Conservation (phyloP, 192 early-diverging fungal genomes). For the Coemansia sp. region DNA sequence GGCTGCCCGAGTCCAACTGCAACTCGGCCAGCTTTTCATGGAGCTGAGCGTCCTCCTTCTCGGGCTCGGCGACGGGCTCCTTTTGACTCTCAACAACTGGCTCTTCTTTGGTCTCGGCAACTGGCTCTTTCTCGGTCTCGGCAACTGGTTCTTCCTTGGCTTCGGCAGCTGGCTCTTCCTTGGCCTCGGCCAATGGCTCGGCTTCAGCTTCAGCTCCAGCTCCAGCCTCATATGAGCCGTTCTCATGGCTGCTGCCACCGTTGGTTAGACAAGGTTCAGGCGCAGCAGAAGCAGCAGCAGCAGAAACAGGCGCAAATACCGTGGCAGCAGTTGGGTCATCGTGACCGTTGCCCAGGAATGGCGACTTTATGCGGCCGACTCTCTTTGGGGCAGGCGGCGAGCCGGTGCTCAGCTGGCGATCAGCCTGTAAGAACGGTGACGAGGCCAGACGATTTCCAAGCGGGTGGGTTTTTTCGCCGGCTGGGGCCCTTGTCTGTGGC, state of each 20-base stretch:
- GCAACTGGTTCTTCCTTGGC: neutral
- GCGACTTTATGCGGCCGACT: constrained; percentile 47
- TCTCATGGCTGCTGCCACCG: neutral
- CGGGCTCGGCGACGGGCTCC: no score
- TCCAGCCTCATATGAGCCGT: neutral
- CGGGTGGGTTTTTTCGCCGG: constrained; percentile 26
- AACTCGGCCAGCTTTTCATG: constrained; percentile 20
- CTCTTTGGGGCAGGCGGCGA: constrained; percentile 15
- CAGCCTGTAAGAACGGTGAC: constrained; percentile 53
- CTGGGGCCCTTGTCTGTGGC: constrained; percentile 16
- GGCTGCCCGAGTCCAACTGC: constrained; percentile 1
- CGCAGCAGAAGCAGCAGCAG: neutral
- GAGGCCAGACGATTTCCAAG: constrained; percentile 41
- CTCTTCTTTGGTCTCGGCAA: no score
- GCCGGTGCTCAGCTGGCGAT: constrained; percentile 29
- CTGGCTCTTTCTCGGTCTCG: neutral
- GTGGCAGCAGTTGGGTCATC: constrained; percentile 5
- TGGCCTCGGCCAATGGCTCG: neutral
- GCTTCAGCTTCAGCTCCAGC: neutral
- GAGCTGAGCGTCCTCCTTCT: neutral
- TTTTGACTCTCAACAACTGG: no score
- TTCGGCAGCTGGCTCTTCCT: neutral
- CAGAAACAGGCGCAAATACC: neutral
- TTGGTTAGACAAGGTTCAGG: neutral
- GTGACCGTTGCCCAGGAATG: constrained; percentile 31